A percentile compares a stretch with the other conserved stretches of the same genome.
Conservation (phyloP, 305 asterid species). For the Euphrasia arctica region DNA sequence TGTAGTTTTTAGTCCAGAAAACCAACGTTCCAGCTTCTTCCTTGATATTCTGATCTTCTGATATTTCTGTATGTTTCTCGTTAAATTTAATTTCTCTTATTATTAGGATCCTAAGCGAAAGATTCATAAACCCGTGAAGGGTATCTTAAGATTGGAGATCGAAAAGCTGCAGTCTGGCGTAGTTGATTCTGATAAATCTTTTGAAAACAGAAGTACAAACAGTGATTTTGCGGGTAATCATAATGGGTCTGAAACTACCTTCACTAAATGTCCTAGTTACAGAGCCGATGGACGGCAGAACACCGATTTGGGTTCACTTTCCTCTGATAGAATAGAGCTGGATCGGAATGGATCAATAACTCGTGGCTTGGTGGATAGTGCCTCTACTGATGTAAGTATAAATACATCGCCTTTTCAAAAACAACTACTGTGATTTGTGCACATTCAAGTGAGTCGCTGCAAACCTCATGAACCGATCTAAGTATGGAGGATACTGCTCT, state of each 20-base stretch:
- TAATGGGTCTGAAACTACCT: constrained; percentile 38
- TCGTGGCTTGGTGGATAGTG: constrained; percentile 45
- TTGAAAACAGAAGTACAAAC: constrained; percentile 49
- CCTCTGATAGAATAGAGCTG: constrained; percentile 50
- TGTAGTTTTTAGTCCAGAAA: constrained; percentile 3
- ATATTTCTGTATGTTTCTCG: constrained; percentile 20
- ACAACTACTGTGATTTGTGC: constrained; percentile 20
- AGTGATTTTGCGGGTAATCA: constrained; percentile 56
- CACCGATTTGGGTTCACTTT: constrained; percentile 45
- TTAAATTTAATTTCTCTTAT: constrained; percentile 26
- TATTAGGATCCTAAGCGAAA: constrained; percentile 94
- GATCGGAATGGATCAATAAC: constrained; percentile 69
- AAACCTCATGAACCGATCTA: constrained; percentile 7
- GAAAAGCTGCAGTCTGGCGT: constrained; percentile 79
- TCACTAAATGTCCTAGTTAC: constrained; percentile 40
- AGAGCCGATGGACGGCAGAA: constrained; percentile 42
- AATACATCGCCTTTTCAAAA: constrained; percentile 2
- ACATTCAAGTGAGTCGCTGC: constrained; percentile 17
- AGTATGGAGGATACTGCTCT: constrained; percentile 14
- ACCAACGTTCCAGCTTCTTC: neutral
- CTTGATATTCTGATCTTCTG: neutral
- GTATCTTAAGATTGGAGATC: constrained; percentile 85
- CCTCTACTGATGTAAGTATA: constrained; percentile 62
- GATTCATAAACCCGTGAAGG: constrained; percentile 97
- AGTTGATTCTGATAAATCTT: constrained; percentile 57